A percentile compares a stretch with the other conserved stretches of the same genome.
These are phyloP conservation scores for Trichomonas vaginalis DNA, from an alignment of 208 protist genomes.

Conservation along the genomic window DNA sequence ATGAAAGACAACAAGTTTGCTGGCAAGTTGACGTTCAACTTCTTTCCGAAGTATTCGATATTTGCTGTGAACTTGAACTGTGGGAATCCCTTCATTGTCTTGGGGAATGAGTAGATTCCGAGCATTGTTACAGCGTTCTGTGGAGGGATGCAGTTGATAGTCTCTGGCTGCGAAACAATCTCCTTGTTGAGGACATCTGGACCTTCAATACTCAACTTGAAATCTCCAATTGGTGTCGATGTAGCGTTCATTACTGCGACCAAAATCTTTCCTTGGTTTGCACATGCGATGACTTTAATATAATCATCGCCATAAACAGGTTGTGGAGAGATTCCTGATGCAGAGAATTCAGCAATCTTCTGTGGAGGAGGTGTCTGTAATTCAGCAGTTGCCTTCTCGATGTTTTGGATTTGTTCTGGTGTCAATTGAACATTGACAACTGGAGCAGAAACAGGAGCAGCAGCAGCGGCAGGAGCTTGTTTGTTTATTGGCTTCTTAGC, in stretches of 20 bases:
- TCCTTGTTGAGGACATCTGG: background rate
- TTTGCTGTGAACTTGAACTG: background rate
- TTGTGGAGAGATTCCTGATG: too few relatives aligned
- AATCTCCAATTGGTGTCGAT: background rate
- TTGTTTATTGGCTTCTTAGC: background rate
- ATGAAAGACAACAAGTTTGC: background rate
- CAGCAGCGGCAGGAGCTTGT: background rate
- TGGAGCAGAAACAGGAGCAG: background rate
- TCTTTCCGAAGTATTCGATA: background rate
- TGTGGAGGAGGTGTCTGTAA: background rate
- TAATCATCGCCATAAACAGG: background rate
- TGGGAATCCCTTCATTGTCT: background rate
- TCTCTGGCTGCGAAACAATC: background rate
- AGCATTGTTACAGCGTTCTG: background rate
- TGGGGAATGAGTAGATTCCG: background rate
- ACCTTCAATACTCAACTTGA: background rate
- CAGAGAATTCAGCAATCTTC: background rate
- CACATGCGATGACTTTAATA: background rate
- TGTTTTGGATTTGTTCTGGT: background rate
- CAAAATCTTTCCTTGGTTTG: background rate
- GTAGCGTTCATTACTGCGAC: background rate
- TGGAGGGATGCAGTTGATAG: background rate
- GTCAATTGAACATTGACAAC: background rate
- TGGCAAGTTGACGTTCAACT: too few relatives aligned
- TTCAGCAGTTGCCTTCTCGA: background rate